Evolutionary conservation across 2,329 filamentous ascomycete species (phyloP).

Genomic region (Fusarium protoensiforme): DNA sequence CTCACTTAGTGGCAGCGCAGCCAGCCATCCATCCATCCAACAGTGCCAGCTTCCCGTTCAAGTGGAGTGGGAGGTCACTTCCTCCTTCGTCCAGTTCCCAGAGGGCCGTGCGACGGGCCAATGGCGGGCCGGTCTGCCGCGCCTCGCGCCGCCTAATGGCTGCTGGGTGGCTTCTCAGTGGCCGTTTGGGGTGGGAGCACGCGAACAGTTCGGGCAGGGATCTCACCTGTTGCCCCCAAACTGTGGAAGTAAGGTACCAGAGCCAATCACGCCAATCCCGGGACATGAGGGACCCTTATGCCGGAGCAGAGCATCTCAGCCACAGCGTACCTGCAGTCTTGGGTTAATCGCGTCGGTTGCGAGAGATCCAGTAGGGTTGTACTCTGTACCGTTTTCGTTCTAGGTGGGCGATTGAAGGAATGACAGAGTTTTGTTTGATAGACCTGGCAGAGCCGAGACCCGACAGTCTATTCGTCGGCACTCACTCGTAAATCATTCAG

Average conservation of each 20-base stretch:
- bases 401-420: background rate
- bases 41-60: background rate
- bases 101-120: conserved; percentile 17
- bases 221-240: conserved; percentile 28
- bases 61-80: conserved; percentile 4
- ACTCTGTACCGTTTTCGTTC: background rate
- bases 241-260: conserved; percentile 33
- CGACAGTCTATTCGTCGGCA: background rate
- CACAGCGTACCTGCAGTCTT: conserved; percentile 38
- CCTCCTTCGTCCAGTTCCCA: background rate
- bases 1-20: no score
- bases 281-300: conserved; percentile 12
- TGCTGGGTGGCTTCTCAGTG: conserved; percentile 28
- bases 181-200: conserved; percentile 21
- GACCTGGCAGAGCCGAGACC: background rate
- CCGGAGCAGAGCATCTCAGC: conserved; percentile 23
- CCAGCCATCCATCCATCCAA: background rate
- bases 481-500: background rate
- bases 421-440: background rate
- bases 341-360: conserved; percentile 2
- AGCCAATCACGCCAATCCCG: conserved; percentile 36
- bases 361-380: background rate
- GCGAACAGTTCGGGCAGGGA: conserved; percentile 34
- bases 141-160: conserved; percentile 4
- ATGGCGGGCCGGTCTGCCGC: conserved; percentile 17